Conservation (phyloP, 2,329 filamentous ascomycete genomes). For the Talaromyces islandicus region DNA sequence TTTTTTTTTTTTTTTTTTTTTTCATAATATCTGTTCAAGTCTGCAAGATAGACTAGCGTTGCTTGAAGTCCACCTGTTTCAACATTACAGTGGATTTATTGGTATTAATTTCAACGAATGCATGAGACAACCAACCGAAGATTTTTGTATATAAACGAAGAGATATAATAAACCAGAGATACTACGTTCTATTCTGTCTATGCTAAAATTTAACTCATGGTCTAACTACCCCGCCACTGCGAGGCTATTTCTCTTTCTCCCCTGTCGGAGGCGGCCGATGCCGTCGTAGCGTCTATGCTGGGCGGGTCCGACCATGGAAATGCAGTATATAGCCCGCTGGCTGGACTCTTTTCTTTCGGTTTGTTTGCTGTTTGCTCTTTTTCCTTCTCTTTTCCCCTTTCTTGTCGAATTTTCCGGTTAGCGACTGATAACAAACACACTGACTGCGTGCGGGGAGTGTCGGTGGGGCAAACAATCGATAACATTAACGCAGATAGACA, state of each 20-base stretch:
- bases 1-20: neutral
- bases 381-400: neutral
- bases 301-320: neutral
- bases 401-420: neutral
- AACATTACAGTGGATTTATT: neutral
- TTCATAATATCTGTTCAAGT: neutral
- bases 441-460: neutral
- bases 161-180: neutral
- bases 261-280: conserved; percentile 13
- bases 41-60: conserved; percentile 3
- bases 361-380: neutral
- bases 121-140: neutral
- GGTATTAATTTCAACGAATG: neutral
- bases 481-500: neutral
- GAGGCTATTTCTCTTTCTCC: neutral
- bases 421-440: neutral
- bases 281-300: neutral
- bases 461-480: neutral
- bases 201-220: neutral
- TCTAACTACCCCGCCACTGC: neutral
- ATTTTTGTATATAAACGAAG: neutral
- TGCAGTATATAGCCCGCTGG: neutral
- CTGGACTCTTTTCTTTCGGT: neutral
- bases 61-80: neutral
- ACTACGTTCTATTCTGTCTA: neutral